Conservation (phyloP, 2,329 filamentous ascomycete genomes). For the Penicillium oxalicum region DNA sequence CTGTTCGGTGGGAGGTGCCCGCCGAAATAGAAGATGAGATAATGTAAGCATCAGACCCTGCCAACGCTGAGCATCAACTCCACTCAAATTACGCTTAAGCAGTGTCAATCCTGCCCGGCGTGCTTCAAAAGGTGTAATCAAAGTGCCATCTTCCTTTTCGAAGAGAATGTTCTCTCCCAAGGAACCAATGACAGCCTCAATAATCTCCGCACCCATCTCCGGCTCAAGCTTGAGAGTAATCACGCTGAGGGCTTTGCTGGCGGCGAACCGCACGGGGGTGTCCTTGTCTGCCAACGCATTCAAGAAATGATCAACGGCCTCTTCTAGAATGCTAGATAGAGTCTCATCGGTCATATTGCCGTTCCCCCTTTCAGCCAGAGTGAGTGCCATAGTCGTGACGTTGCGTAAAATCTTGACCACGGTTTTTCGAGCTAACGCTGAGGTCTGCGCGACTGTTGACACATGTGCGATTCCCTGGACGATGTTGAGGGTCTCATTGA, state of each 20-base stretch:
- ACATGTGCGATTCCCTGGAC: slow-evolving; percentile 47
- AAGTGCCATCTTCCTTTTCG: slow-evolving; percentile 42
- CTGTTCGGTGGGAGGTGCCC: slow-evolving; percentile 66
- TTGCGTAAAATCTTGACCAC: slow-evolving; percentile 80
- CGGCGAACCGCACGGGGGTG: slow-evolving; percentile 81
- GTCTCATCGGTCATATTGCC: slow-evolving; percentile 25
- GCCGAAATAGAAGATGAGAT: slow-evolving; percentile 77
- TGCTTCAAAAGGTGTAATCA: slow-evolving; percentile 33
- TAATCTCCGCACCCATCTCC: slow-evolving; percentile 78
- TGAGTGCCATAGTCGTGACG: slow-evolving; percentile 60
- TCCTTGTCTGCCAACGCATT: slow-evolving; percentile 77
- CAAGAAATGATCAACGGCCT: slow-evolving; percentile 73
- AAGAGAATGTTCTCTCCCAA: slow-evolving; percentile 58
- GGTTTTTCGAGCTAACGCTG: slow-evolving; percentile 73
- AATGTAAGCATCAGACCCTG: slow-evolving; percentile 86
- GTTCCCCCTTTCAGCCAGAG: slow-evolving; percentile 41
- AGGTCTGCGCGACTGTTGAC: slow-evolving; percentile 56
- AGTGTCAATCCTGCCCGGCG: slow-evolving; percentile 33
- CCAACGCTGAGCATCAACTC: slow-evolving; percentile 79
- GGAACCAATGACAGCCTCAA: slow-evolving; percentile 73
- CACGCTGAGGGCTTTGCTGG: slow-evolving; percentile 86
- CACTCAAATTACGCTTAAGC: slow-evolving; percentile 55
- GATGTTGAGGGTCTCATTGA: slow-evolving; percentile 57
- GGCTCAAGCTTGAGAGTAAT: slow-evolving; percentile 72
- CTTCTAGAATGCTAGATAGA: slow-evolving; percentile 60